Base-by-base conservation (phyloP, 805 yeast genomes). In the Schizosaccharomyces japonicus region DNA sequence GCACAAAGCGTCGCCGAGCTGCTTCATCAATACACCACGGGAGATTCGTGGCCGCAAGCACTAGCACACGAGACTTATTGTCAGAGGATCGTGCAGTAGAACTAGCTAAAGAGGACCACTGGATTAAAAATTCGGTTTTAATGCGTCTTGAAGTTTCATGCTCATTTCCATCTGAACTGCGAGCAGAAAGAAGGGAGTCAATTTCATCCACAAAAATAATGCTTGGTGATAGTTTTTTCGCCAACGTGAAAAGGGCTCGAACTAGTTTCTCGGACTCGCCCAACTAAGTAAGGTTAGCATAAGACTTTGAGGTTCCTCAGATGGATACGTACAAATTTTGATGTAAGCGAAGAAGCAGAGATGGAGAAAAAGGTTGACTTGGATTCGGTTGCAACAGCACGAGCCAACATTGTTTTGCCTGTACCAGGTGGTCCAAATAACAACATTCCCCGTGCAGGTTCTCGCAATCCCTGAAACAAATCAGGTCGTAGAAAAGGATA, bases 21-120 rank as follows among this genome's bases (percentile, higher is more conserved):
- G 95, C 95, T 57, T 90, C 96, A 61, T 87, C 98, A 51, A 81
- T 84, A 1, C 83, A 79, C 98, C 98, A 87, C 0, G 98, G 98
- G 51, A 87, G 60, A 59, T 87, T 90, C 0, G 96, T 87, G 1
- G 96, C 95, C 0, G 95, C 96, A 36, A 90, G 64, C 2, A 87
- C 92, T 33, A 90, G 66, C 2, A 87, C 96, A 48, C 95, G 67
- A 46, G 73, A 74, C 4, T 61, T 63, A 39, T 64, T 64, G 36
- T 59, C 63, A 19, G 56, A 59, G 49, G 66, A 71, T 44, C 66
- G 68, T 52, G 92, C 73, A 49, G 94, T 80, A 0, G 95, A 93
- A 47, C 80, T 76, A 40, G 90, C 80, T 42, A 90, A 66, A 49
- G 84, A 85, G 15, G 90, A 78, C 98, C 98, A 87, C 60, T 85